Evolutionary conservation across 2,329 filamentous ascomycete species (phyloP).

Genomic region (Cadophora sp.): DNA sequence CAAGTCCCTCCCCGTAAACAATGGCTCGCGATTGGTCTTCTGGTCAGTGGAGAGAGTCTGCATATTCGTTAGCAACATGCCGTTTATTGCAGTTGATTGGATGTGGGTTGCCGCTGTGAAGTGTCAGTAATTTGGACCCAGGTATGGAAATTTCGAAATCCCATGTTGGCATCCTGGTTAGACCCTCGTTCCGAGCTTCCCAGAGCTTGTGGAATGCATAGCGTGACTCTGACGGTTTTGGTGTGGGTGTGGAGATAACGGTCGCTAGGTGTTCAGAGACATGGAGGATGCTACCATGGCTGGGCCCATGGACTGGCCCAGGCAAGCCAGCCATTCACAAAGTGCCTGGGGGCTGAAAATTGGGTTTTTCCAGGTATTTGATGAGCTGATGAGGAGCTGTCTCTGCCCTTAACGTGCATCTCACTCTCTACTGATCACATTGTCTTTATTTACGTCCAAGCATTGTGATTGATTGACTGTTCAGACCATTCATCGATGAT

Average conservation of each 20-base stretch:
- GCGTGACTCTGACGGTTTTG: not conserved
- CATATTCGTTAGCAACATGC: not conserved
- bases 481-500: not conserved
- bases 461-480: not conserved
- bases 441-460: not conserved
- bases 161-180: not conserved
- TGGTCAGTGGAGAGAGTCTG: not conserved
- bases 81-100: not conserved
- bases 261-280: conserved; percentile 3
- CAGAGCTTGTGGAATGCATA: not conserved
- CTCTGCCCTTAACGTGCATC: not conserved
- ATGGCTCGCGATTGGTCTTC: not conserved
- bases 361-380: not conserved
- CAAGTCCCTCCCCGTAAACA: not conserved
- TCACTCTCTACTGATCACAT: not conserved
- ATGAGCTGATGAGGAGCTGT: not conserved
- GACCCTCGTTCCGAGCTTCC: not conserved
- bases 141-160: not conserved
- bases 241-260: not conserved
- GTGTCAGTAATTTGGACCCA: not conserved
- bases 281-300: not conserved
- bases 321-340: too few species aligned
- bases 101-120: not conserved
- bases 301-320: too few species aligned
- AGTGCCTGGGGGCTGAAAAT: not conserved